These are phyloP conservation scores for Lactarius evosmus DNA, from an alignment of 768 basidiomycete species.

Conservation along the genomic window DNA sequence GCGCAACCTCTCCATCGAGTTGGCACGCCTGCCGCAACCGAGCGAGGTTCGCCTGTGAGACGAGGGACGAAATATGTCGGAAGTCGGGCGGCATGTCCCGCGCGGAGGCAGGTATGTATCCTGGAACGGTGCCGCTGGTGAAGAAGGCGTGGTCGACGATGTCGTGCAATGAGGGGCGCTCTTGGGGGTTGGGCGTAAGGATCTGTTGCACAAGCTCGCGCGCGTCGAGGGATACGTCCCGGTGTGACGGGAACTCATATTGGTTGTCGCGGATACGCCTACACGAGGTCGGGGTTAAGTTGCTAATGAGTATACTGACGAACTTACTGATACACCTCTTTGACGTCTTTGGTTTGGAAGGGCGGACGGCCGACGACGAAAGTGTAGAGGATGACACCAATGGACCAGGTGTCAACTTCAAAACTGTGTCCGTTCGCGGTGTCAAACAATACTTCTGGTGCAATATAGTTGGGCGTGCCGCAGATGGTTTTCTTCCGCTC, in stretches of 20 bases:
- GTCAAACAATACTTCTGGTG: slow-evolving; percentile 95
- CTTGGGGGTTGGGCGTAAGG: slow-evolving; percentile 77
- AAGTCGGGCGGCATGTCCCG: slow-evolving; percentile 77
- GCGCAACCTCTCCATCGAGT: slow-evolving; percentile 59
- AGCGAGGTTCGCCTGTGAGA: slow-evolving; percentile 66
- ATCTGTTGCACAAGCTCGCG: slow-evolving; percentile 79
- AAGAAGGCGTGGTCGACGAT: slow-evolving; percentile 88
- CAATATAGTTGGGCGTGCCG: slow-evolving; percentile 98
- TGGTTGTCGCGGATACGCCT: slow-evolving; percentile 92
- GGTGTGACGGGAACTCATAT: slow-evolving; percentile 86
- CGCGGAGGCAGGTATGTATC: slow-evolving; percentile 76
- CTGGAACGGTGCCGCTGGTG: slow-evolving; percentile 72
- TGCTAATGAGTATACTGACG: background rate
- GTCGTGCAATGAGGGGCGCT: slow-evolving; percentile 79
- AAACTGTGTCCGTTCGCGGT: slow-evolving; percentile 96
- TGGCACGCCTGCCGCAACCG: slow-evolving; percentile 59
- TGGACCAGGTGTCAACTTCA: slow-evolving; percentile 97
- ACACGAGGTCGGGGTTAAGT: slow-evolving; percentile 13
- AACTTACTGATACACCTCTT: slow-evolving; percentile 86
- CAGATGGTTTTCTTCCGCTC: slow-evolving; percentile 99
- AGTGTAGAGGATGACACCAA: slow-evolving; percentile 96
- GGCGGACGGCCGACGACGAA: slow-evolving; percentile 93
- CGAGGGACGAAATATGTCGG: slow-evolving; percentile 54
- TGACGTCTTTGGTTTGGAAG: slow-evolving; percentile 98
- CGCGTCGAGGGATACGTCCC: slow-evolving; percentile 64